phyloP scores from a whole-genome alignment of 164 flowering plant species.

The Dillenia suffruticosa region DNA sequence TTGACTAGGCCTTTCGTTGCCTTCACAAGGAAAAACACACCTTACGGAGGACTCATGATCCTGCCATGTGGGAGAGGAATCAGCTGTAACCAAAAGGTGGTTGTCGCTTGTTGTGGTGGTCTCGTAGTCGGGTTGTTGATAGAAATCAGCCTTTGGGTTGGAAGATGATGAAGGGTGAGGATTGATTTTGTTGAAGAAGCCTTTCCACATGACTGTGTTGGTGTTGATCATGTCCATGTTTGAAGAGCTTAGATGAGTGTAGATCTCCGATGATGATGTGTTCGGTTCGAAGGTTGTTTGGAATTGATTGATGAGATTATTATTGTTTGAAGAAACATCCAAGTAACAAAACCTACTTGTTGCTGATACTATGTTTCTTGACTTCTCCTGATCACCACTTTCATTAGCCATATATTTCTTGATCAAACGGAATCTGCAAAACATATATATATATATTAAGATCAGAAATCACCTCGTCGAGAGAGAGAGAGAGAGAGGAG shows the following conservation, averaged over 20 bases:
- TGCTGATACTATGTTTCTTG: constrained; percentile 22
- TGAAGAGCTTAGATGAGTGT: constrained; percentile 9
- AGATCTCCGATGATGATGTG: constrained; percentile 5
- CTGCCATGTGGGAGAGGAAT: constrained; percentile 13
- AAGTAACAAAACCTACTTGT: constrained; percentile 36
- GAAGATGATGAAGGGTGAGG: constrained; percentile 33
- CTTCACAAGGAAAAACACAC: constrained; percentile 61
- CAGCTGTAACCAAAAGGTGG: constrained; percentile 30
- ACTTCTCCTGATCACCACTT: constrained; percentile 23
- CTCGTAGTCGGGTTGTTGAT: constrained; percentile 15
- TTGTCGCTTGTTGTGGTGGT: constrained; percentile 18
- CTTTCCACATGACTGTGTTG: constrained; percentile 29
- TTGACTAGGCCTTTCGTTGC: constrained; percentile 61
- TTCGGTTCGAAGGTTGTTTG: constrained; percentile 26
- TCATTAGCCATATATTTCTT: constrained; percentile 27
- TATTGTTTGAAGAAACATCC: constrained; percentile 26
- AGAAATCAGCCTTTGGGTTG: constrained; percentile 13
- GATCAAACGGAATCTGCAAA: neutral
- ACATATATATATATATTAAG: neutral
- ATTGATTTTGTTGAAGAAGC: constrained; percentile 21
- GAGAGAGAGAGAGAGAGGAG: constrained; percentile 1
- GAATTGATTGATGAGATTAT: constrained; percentile 36
- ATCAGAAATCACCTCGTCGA: neutral
- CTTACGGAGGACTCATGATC: constrained; percentile 32
- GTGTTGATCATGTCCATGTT: constrained; percentile 50